Evolutionary conservation across 805 yeast genomes (phyloP).

Genomic region (Teunomyces cretensis): DNA sequence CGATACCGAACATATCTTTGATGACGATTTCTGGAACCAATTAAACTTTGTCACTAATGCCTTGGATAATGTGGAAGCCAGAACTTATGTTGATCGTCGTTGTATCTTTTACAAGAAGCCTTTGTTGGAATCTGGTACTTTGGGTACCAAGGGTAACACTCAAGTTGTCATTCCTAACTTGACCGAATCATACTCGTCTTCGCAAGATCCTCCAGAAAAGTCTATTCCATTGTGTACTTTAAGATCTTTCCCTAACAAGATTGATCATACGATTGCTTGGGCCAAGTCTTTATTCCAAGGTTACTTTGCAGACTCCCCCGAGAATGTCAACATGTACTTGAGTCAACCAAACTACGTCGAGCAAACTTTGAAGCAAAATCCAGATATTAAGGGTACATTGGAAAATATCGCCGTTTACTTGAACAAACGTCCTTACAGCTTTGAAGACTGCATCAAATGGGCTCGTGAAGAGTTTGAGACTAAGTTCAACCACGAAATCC

Average conservation of each 20-base stretch:
- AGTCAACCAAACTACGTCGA: constrained; percentile 93
- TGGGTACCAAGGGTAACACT: constrained; percentile 97
- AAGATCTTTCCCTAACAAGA: constrained; percentile 96
- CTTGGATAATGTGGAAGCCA: constrained; percentile 94
- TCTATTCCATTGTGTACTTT: constrained; percentile 96
- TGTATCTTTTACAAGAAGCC: constrained; percentile 92
- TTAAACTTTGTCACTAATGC: constrained; percentile 95
- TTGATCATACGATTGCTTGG: constrained; percentile 99
- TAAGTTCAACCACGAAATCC: constrained; percentile 81
- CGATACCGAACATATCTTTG: constrained; percentile 85
- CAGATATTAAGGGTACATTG: constrained; percentile 84
- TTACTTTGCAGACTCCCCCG: constrained; percentile 86
- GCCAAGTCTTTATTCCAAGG: constrained; percentile 94
- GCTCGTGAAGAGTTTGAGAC: constrained; percentile 86
- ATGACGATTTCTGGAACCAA: constrained; percentile 80
- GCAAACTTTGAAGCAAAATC: constrained; percentile 84
- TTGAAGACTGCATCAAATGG: constrained; percentile 95
- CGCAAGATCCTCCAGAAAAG: constrained; percentile 98
- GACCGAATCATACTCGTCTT: constrained; percentile 94
- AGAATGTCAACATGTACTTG: constrained; percentile 86
- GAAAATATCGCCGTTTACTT: constrained; percentile 78
- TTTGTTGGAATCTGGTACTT: constrained; percentile 91
- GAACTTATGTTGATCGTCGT: constrained; percentile 96
- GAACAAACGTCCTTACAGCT: constrained; percentile 78
- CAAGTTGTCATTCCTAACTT: constrained; percentile 92